phyloP scores from a whole-genome alignment of 2,329 filamentous ascomycete species.

The Drechslerella coelobrocha region DNA sequence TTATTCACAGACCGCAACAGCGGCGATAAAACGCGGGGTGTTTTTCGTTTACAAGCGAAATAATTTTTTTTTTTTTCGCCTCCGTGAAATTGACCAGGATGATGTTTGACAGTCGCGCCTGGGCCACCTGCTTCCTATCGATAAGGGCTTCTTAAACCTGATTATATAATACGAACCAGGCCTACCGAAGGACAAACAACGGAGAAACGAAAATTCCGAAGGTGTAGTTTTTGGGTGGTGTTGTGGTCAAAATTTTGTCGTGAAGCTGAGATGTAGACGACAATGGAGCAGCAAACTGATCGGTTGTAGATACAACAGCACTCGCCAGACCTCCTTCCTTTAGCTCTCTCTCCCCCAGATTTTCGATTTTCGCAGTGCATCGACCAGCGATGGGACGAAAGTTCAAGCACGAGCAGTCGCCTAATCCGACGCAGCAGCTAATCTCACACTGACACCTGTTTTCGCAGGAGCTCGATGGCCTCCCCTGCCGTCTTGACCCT shows the following conservation, averaged over 20 bases:
- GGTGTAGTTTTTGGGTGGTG: neutral
- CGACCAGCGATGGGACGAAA: constrained; percentile 34
- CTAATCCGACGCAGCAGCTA: constrained; percentile 39
- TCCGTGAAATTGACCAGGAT: constrained; percentile 24
- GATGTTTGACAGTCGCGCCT: constrained; percentile 37
- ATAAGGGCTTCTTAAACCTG: constrained; percentile 36
- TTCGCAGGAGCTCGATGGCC: constrained; percentile 44
- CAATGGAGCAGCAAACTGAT: neutral
- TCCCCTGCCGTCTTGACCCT: neutral
- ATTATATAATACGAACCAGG: neutral
- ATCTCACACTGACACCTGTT: constrained; percentile 49
- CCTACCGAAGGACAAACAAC: constrained; percentile 14
- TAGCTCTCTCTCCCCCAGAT: constrained; percentile 14
- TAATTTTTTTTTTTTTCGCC: constrained; percentile 22
- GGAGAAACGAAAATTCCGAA: neutral
- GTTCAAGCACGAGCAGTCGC: constrained; percentile 21
- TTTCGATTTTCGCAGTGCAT: constrained; percentile 25
- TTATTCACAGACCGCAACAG: neutral
- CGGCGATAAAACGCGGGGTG: neutral
- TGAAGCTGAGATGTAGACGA: neutral
- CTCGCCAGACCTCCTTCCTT: neutral
- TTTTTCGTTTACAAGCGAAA: constrained; percentile 11
- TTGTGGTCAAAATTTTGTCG: too few species aligned
- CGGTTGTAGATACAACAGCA: neutral
- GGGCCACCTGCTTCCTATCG: constrained; percentile 47